Base-by-base conservation (phyloP, 768 basidiomycete genomes). In the Russula sp. region DNA sequence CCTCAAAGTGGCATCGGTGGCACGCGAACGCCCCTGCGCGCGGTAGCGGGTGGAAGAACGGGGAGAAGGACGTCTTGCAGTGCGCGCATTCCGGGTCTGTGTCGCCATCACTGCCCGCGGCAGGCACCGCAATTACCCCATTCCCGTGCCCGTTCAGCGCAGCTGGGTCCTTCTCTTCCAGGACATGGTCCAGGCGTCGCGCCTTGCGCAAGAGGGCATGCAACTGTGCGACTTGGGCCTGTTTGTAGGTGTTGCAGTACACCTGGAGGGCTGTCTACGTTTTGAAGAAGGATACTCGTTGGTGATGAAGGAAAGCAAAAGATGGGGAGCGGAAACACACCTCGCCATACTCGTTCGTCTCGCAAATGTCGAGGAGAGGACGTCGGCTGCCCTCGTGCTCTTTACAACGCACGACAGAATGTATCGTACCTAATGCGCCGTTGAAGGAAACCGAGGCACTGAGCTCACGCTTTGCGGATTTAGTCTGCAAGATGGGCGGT, bases 201-300 rank as follows among this genome's bases (percentile, higher is more conserved):
- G 94, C 94, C 74, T 95, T 95, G 55, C 96, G 89, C 31, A 97
- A 82, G 6, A 95, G 80, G 2, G 85, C 89, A 72, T 96, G 93
- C 2, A 91, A 85, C 68, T 89, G 86, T 13, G 78, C 77, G 2
- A 86, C 76, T 1, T 80, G 78, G 7, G 88, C 86, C 69, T 87
- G 87, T 73, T 98, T 98, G 79, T 94, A 95, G 11, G 83, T 80
- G 63, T 83, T 83, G 57, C 87, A 88, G 72, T 91, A 98, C 13
- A 91, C 85, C 75, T 97, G 93, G 20, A 98, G 80, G 0, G 93
- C 90, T 10, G 92, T 93, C 94, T 97, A 67, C 14, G 20, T 27
- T 37, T 56, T 9, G 34, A 57, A 44, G 22, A 40, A n/a, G 22
- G 27, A 20, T 52, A 14, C 39, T 20, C 51, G 37, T 56, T 10